These are phyloP conservation scores for Bruguiera gymnorhiza DNA, from an alignment of 345 rosid genomes.

Conservation along the genomic window DNA sequence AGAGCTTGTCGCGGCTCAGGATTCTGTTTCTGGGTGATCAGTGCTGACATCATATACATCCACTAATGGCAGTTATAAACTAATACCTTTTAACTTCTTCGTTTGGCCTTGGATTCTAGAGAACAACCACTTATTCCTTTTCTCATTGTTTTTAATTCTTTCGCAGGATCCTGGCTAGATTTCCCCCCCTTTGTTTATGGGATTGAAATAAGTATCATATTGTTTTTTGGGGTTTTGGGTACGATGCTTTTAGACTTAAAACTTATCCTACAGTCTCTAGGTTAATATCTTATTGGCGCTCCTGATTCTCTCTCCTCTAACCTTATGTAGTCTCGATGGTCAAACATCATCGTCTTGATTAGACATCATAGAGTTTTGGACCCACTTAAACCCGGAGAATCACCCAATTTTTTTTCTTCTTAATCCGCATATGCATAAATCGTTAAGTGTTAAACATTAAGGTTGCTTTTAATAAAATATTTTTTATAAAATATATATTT, in stretches of 20 bases:
- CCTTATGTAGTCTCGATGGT: constrained; percentile 21
- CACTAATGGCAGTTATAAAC: constrained; percentile 25
- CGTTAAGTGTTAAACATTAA: too few relatives aligned
- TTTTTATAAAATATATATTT: too few relatives aligned
- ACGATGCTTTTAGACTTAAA: constrained; percentile 5
- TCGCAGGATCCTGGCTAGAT: constrained; percentile 25
- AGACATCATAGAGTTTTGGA: constrained; percentile 13
- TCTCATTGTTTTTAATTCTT: neutral
- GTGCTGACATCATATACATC: constrained; percentile 24
- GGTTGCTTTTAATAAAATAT: too few relatives aligned
- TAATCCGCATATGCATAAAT: too few relatives aligned
- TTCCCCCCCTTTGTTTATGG: constrained; percentile 10
- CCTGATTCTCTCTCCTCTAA: neutral
- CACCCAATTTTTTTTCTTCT: neutral
- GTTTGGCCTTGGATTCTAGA: constrained; percentile 20
- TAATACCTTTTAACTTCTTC: constrained; percentile 6
- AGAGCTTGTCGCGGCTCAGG: neutral
- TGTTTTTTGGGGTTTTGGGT: neutral
- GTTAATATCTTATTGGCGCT: neutral
- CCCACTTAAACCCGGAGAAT: constrained; percentile 29
- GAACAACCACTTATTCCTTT: constrained; percentile 31
- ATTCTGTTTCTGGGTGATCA: constrained; percentile 45
- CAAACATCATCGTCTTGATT: constrained; percentile 19
- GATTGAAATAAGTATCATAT: constrained; percentile 7
- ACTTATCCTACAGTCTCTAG: constrained; percentile 13